phyloP scores from a whole-genome alignment of 2,329 filamentous ascomycete species.

The Curvularia lunata region DNA sequence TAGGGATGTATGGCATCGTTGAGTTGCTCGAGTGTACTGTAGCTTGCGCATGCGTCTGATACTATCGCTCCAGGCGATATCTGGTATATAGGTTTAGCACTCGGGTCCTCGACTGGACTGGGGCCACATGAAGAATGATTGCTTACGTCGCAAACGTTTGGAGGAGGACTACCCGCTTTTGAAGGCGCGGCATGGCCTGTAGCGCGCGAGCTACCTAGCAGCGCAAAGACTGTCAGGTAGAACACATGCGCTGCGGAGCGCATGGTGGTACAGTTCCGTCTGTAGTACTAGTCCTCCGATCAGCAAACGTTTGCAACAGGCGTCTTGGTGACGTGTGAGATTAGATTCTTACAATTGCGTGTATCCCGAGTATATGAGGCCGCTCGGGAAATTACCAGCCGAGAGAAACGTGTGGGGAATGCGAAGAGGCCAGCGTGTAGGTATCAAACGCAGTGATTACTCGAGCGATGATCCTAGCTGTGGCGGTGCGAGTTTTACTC shows the following conservation, averaged over 20 bases:
- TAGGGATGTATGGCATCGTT: constrained; percentile 79
- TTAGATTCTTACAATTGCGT: constrained; percentile 28
- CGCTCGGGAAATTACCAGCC: constrained; percentile 23
- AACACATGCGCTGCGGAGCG: constrained; percentile 62
- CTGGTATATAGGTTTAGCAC: constrained; percentile 59
- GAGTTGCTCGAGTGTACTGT: constrained; percentile 83
- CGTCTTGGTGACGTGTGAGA: constrained; percentile 20
- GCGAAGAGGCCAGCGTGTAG: constrained; percentile 49
- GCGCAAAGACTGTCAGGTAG: constrained; percentile 67
- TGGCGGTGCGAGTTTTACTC: constrained; percentile 26
- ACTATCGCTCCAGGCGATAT: constrained; percentile 89
- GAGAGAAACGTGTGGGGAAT: constrained; percentile 33
- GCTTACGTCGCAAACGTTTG: constrained; percentile 64
- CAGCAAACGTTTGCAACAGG: constrained; percentile 45
- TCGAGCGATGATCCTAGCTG: constrained; percentile 29
- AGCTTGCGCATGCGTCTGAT: constrained; percentile 92
- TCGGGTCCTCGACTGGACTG: constrained; percentile 32
- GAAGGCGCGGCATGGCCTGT: constrained; percentile 43
- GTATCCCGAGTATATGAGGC: constrained; percentile 31
- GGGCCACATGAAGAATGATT: constrained; percentile 30
- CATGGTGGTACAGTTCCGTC: constrained; percentile 49
- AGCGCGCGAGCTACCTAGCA: constrained; percentile 60
- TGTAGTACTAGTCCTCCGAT: constrained; percentile 32
- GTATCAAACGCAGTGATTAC: constrained; percentile 31
- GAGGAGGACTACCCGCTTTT: constrained; percentile 47